Base-by-base conservation (phyloP, 208 protist genomes). In the Acanthamoeba quina region DNA sequence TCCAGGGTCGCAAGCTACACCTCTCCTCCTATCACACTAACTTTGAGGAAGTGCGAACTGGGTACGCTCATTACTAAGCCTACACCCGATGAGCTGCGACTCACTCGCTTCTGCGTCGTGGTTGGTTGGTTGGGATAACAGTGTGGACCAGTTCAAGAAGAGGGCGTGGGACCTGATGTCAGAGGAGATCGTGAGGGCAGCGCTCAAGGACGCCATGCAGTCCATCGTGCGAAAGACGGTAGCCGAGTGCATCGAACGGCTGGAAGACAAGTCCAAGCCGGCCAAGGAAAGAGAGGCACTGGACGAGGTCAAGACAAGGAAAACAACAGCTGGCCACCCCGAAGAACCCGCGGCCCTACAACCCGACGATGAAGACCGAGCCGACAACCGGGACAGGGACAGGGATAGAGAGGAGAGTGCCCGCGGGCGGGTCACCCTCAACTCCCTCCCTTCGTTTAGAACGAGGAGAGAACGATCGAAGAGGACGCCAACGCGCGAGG, bases 1-100 rank as follows among this genome's bases (percentile, higher is more conserved):
- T 86, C 78, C 78, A 86, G 78, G 78, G 78, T 11, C 21, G 78
- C 9, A 86, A 62, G 78, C 78, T 86, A 1, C 78, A 86, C 78
- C 49, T 86, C 47, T 54, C 78, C 47, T 31, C 31, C 29, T 37
- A 41, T 24, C 78, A 86, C 29, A 37, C 49, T 26, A 86, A 86
- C 78, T 86, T 24, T 24, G 78, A 86, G 49, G 78, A 86, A 29
- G 19, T 62, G 31, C 78, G 78, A 17, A 34, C 78, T 19, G n/a
- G 13, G 7, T 86, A 9, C n/a, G 0, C 10, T 19, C 3, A 78
- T 49, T 24, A 10, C 34, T 44, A 41, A 5, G 41, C 4, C 41
- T 44, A 4, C 41, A 44, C 41, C 41, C 4, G 41, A 44, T 44
- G 41, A 44, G 41, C 41, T 44, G 41, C 4, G 1, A 44, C 41